These are phyloP conservation scores for Aphanocladium album DNA, from an alignment of 2,329 filamentous ascomycete species.

Conservation along the genomic window DNA sequence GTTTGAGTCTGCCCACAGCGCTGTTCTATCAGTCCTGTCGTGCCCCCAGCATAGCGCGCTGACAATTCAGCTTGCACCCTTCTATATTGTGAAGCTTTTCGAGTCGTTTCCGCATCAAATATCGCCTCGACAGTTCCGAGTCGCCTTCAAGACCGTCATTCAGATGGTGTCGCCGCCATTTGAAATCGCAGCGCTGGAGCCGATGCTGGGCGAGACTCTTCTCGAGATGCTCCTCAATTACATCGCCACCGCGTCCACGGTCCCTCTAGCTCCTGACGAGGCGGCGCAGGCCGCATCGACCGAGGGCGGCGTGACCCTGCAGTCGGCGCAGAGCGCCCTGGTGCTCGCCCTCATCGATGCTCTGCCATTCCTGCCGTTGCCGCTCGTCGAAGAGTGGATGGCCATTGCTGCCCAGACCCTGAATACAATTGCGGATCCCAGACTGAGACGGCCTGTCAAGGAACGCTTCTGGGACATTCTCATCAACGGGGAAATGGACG, in stretches of 20 bases:
- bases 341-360: slow-evolving; percentile 74
- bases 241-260: slow-evolving; percentile 46
- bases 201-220: slow-evolving; percentile 72
- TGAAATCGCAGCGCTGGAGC: slow-evolving; percentile 65
- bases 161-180: slow-evolving; percentile 78
- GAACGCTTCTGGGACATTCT: slow-evolving; percentile 75
- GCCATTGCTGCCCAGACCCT: slow-evolving; percentile 64
- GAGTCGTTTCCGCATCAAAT: slow-evolving; percentile 73
- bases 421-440: slow-evolving; percentile 55
- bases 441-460: slow-evolving; percentile 60
- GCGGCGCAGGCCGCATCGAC: slow-evolving; percentile 26
- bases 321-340: slow-evolving; percentile 77
- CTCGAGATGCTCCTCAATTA: slow-evolving; percentile 70
- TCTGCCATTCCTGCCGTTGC: slow-evolving; percentile 65
- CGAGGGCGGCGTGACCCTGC: slow-evolving; percentile 25
- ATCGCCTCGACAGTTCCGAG: slow-evolving; percentile 77
- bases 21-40: slow-evolving; percentile 73
- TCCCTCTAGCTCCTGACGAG: slow-evolving; percentile 35
- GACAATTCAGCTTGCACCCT: slow-evolving; percentile 67
- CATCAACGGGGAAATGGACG: slow-evolving; percentile 79
- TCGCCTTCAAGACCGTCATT: slow-evolving; percentile 82
- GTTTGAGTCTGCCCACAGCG: slow-evolving; percentile 85
- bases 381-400: slow-evolving; percentile 75
- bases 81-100: slow-evolving; percentile 79
- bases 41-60: slow-evolving; percentile 71